phyloP scores from a whole-genome alignment of 805 yeast genomes.

The Zygotorulaspora sp. region DNA sequence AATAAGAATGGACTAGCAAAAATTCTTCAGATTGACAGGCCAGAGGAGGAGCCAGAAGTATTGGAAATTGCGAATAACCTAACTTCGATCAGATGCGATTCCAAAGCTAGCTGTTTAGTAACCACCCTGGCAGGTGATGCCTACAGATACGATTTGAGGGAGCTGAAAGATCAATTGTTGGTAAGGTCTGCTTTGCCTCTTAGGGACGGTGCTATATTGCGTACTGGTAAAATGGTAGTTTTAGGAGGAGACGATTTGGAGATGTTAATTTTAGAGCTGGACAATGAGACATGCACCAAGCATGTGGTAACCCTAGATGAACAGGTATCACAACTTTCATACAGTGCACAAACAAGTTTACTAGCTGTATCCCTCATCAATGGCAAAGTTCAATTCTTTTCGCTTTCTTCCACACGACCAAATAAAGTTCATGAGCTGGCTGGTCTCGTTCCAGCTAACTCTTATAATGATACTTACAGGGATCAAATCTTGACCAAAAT shows the following conservation, averaged over 20 bases:
- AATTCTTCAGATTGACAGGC: constrained; percentile 43
- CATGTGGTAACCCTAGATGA: constrained; percentile 43
- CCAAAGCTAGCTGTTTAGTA: constrained; percentile 19
- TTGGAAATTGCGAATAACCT: constrained; percentile 47
- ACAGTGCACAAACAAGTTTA: constrained; percentile 52
- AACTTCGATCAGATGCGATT: constrained; percentile 34
- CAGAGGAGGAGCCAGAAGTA: constrained; percentile 58
- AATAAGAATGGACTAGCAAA: constrained; percentile 53
- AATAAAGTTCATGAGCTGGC: constrained; percentile 44
- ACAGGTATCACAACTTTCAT: constrained; percentile 53
- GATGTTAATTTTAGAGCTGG: constrained; percentile 44
- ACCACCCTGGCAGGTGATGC: constrained; percentile 30
- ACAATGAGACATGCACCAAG: constrained; percentile 23
- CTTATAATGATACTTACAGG: constrained; percentile 30
- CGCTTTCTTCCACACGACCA: constrained; percentile 51
- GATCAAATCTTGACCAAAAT: constrained; percentile 15
- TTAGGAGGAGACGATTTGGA: constrained; percentile 68
- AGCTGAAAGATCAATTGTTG: constrained; percentile 36
- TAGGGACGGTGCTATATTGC: constrained; percentile 52
- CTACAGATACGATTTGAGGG: constrained; percentile 18
- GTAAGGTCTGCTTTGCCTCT: constrained; percentile 36
- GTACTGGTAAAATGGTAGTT: constrained; percentile 53
- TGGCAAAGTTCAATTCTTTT: constrained; percentile 54
- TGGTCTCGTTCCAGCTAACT: constrained; percentile 35
- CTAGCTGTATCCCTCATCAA: constrained; percentile 54